phyloP scores from a whole-genome alignment of 495 filamentous ascomycete genomes.

The Aspergillus sclerotiicarbonarius region DNA sequence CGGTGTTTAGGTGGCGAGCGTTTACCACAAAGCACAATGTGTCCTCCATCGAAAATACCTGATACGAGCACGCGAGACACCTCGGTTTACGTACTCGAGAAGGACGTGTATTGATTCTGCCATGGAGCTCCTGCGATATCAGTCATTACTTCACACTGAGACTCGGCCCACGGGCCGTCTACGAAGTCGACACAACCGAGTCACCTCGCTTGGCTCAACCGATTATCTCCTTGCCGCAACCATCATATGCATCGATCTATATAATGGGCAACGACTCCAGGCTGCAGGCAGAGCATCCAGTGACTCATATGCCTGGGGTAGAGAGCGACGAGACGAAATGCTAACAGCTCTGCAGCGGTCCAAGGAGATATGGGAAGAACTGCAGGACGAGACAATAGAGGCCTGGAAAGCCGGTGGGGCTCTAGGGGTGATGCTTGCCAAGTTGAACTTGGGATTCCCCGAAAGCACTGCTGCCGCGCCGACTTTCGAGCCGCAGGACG shows the following conservation, averaged over 20 bases:
- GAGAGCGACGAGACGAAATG: conserved; percentile 73
- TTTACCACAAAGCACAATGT: conserved; percentile 87
- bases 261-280: conserved; percentile 37
- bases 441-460: conserved; percentile 53
- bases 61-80: conserved; percentile 70
- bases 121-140: conserved; percentile 72
- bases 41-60: conserved; percentile 89
- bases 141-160: conserved; percentile 73
- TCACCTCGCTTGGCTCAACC: conserved; percentile 71
- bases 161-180: conserved; percentile 69
- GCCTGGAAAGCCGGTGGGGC: conserved; percentile 80
- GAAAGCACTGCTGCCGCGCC: conserved; percentile 26
- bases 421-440: conserved; percentile 74
- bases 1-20: conserved; percentile 59
- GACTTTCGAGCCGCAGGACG: conserved; percentile 37
- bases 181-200: conserved; percentile 66
- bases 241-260: conserved; percentile 83
- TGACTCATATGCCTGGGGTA: conserved; percentile 64
- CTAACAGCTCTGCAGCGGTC: conserved; percentile 66
- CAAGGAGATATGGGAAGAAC: conserved; percentile 72
- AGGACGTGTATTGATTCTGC: conserved; percentile 85
- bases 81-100: conserved; percentile 78
- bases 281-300: conserved; percentile 40
- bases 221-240: conserved; percentile 91
- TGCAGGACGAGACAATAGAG: conserved; percentile 76